A percentile compares a stretch with the other conserved stretches of the same genome.
These are phyloP conservation scores for Calonectria ilicicola DNA, from an alignment of 2,329 filamentous ascomycete genomes.

Conservation along the genomic window DNA sequence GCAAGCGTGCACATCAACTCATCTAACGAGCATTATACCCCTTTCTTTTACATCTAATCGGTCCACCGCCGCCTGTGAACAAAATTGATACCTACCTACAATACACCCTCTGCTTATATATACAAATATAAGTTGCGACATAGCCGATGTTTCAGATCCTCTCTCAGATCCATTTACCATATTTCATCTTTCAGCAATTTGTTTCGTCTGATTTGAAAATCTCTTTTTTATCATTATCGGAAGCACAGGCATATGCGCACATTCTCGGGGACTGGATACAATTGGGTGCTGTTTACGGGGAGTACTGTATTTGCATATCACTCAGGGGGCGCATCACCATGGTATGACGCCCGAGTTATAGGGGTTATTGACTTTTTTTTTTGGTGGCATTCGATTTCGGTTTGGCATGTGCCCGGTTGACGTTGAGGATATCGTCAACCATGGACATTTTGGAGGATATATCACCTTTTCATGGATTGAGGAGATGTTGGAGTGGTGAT, in stretches of 20 bases:
- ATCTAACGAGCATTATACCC: conserved; percentile 14
- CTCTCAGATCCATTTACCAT: not conserved
- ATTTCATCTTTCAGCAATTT: not conserved
- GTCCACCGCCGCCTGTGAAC: not conserved
- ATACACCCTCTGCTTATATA: not conserved
- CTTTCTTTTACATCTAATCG: conserved; percentile 10
- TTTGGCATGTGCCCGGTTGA: not conserved
- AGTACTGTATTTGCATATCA: conserved; percentile 19
- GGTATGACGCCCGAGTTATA: not conserved
- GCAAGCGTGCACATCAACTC: not conserved
- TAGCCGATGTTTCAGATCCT: not conserved
- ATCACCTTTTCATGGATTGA: not conserved
- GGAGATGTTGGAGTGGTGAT: not conserved
- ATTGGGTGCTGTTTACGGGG: conserved; percentile 4
- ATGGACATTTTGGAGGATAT: not conserved
- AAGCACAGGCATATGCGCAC: not conserved
- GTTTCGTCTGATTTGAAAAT: not conserved
- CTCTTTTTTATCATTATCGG: not conserved
- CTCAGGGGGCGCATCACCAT: not conserved
- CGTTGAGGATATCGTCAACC: not conserved
- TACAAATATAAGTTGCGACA: not conserved
- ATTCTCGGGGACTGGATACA: conserved; percentile 11
- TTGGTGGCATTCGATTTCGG: not conserved
- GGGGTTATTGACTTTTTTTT: conserved; percentile 4
- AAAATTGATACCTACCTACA: not conserved